phyloP scores from a whole-genome alignment of 1,284 basidiomycete species.

The Irpex sp. region DNA sequence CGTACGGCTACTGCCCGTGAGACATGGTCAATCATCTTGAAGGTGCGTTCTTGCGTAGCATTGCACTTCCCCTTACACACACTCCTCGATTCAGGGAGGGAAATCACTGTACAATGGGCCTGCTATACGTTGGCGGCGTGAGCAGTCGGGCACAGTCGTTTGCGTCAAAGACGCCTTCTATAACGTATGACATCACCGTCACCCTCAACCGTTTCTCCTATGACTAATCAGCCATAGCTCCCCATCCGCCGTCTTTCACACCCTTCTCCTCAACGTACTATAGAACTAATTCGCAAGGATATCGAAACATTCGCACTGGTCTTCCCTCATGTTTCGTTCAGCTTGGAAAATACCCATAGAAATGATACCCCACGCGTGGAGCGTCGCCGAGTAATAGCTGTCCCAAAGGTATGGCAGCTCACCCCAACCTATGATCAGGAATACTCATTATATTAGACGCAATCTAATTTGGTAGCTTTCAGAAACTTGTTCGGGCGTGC shows the following conservation, averaged over 20 bases:
- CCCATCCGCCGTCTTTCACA: constrained; percentile 76
- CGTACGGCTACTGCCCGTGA: constrained; percentile 54
- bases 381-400: constrained; percentile 46
- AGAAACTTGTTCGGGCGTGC: constrained; percentile 65
- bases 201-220: constrained; percentile 1
- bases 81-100: constrained; percentile 45
- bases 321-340: constrained; percentile 68
- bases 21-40: constrained; percentile 72
- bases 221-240: constrained; percentile 44
- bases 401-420: constrained; percentile 56
- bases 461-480: constrained; percentile 61
- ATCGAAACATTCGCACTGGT: constrained; percentile 72
- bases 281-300: constrained; percentile 66
- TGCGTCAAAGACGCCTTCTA: constrained; percentile 84
- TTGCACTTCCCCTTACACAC: constrained; percentile 1
- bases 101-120: constrained; percentile 67
- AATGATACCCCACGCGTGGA: constrained; percentile 29
- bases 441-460: constrained; percentile 40
- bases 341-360: constrained; percentile 54
- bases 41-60: constrained; percentile 41
- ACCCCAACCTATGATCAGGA: not conserved
- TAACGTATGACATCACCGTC: constrained; percentile 49
- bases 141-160: constrained; percentile 73
- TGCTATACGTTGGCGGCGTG: constrained; percentile 68
- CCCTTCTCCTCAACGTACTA: constrained; percentile 48